Percentiles rank a stretch among this genome's conserved stretches.
Evolutionary conservation across 2,329 filamentous ascomycete species (phyloP).

Genomic region (Diaporthe helianthi): DNA sequence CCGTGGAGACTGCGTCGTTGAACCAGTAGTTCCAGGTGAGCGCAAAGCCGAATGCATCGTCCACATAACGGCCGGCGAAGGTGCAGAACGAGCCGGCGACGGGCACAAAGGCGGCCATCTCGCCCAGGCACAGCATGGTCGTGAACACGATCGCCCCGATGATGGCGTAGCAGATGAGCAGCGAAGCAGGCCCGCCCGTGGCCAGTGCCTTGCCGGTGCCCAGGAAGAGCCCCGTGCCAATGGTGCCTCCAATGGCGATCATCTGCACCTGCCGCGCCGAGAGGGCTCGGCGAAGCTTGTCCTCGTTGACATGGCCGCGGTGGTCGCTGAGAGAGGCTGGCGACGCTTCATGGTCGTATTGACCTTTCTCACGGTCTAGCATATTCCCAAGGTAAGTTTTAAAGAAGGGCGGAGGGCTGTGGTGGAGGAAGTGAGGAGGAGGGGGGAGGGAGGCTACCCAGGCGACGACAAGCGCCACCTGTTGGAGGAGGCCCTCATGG

Average conservation of each 20-base stretch:
- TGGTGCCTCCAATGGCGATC: conserved; percentile 68
- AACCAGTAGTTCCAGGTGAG: conserved; percentile 70
- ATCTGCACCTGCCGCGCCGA: conserved; percentile 71
- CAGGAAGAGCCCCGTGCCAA: conserved; percentile 68
- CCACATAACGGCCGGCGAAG: conserved; percentile 60
- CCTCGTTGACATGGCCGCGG: conserved; percentile 36
- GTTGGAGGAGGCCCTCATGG: conserved; percentile 1
- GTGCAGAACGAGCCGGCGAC: conserved; percentile 62
- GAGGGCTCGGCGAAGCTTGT: conserved; percentile 61
- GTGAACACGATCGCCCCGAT: conserved; percentile 64
- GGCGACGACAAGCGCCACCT: not conserved
- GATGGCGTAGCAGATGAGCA: conserved; percentile 64
- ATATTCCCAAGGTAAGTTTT: not conserved
- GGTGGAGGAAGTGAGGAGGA: not conserved
- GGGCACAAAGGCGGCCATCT: conserved; percentile 66
- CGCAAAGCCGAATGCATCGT: conserved; percentile 61
- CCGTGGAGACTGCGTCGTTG: conserved; percentile 67
- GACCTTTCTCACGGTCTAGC: not conserved
- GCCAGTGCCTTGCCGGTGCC: conserved; percentile 67
- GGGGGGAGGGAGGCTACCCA: not conserved
- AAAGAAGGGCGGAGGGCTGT: not conserved
- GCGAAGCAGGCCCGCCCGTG: conserved; percentile 65
- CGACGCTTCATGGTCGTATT: conserved; percentile 2
- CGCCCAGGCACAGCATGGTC: conserved; percentile 65
- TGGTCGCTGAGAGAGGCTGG: conserved; percentile 37